Evolutionary conservation across 2,329 filamentous ascomycete species (phyloP), one percentile per base, ranked within the genome.

Genomic region (Colletotrichum musicola): DNA sequence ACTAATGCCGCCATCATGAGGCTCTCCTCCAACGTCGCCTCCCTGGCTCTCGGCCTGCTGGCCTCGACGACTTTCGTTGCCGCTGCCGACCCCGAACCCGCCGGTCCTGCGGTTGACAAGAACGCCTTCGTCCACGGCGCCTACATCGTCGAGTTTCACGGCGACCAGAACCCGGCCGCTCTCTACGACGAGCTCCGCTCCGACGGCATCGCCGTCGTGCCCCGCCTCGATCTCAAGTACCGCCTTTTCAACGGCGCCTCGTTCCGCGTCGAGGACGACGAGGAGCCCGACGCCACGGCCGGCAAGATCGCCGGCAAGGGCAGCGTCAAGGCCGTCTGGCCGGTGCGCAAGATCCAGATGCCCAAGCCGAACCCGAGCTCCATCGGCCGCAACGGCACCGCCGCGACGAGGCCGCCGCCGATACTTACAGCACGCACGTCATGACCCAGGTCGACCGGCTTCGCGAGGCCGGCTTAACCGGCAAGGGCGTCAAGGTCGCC

Each of bases 401-500:
- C 2, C 38, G 46, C 47, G 44, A 56, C 20, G 27, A 38, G 25
- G 51, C 38, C 18, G 57, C 6, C 46, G 62, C 73, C 38, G 57
- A 65, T 10, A 69, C 62, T 1, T 72, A 72, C 51, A 64, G 69
- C 6, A 70, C 74, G 1, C 77, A 80, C 59, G 62, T 77, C 50
- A 77, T 78, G 75, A 75, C 76, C 9, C 77, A 79, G 53, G 77
- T 82, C 10, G 78, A 82, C 68, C 77, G 76, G 62, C 76, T 85
- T n/a, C 81, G 81, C 13, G 79, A 76, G 4, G 75, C 78, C 38
- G 83, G 83, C 7, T 75, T 82, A n/a, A 83, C 79, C 1, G 84
- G 84, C 20, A 79, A 82, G 47, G 83, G 84, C 1, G 73, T 83
- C 35, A 79, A 78, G 22, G 76, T 86, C 18, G 83, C 77, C 5